Evolutionary conservation across 495 filamentous ascomycete genomes (phyloP).

Genomic region (Aspergillus cavernicola): DNA sequence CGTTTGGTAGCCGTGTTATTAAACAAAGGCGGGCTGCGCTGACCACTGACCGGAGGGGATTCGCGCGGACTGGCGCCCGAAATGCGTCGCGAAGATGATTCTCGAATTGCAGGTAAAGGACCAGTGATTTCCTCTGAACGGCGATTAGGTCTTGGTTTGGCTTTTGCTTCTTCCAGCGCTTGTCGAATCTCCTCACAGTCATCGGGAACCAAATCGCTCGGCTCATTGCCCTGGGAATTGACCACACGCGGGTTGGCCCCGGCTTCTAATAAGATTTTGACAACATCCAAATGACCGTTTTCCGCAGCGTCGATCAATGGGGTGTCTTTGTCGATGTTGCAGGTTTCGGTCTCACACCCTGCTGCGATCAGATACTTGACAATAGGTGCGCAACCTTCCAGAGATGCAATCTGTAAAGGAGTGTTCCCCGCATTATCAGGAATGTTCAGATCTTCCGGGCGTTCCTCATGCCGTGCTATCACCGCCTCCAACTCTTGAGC

Average conservation of each 20-base stretch:
- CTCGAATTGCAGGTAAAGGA: conserved; percentile 49
- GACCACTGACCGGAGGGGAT: conserved; percentile 47
- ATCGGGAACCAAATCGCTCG: conserved; percentile 79
- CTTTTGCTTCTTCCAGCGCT: conserved; percentile 44
- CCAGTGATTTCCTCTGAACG: conserved; percentile 60
- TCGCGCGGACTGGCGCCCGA: conserved; percentile 65
- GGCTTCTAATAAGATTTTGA: conserved; percentile 75
- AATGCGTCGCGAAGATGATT: conserved; percentile 60
- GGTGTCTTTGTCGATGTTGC: conserved; percentile 82
- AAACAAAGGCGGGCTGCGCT: conserved; percentile 46
- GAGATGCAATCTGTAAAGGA: conserved; percentile 83
- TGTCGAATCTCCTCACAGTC: conserved; percentile 55
- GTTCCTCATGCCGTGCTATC: conserved; percentile 64
- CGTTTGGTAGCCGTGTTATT: conserved; percentile 38
- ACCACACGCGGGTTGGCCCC: conserved; percentile 85
- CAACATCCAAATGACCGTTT: conserved; percentile 88
- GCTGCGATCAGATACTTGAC: conserved; percentile 68
- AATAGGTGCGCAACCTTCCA: conserved; percentile 77
- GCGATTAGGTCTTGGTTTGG: conserved; percentile 45
- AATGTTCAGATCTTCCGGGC: conserved; percentile 81
- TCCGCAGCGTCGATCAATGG: conserved; percentile 94
- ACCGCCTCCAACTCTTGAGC: conserved; percentile 69
- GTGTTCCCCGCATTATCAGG: conserved; percentile 93
- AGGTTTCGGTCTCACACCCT: conserved; percentile 77
- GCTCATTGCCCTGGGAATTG: conserved; percentile 83